phyloP scores from a whole-genome alignment of 2,329 filamentous ascomycete species.

The Ramichloridium luteum region DNA sequence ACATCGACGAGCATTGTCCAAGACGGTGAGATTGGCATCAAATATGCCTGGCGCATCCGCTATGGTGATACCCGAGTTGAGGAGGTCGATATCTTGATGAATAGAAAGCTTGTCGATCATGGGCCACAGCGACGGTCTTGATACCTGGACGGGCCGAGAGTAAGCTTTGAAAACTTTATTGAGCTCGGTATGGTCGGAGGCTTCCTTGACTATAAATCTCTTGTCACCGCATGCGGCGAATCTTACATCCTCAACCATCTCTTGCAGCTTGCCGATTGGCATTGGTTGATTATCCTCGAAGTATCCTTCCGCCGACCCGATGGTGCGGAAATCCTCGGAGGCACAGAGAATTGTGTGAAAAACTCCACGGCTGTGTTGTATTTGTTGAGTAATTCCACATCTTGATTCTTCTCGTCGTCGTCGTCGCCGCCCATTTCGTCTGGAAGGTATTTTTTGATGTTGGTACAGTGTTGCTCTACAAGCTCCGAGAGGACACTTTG shows the following conservation, averaged over 20 bases:
- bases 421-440: conserved; percentile 3
- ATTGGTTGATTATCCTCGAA: conserved; percentile 3
- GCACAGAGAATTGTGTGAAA: conserved; percentile 8
- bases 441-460: not conserved
- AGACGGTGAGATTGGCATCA: conserved; percentile 10
- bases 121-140: conserved; percentile 11
- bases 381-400: no score
- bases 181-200: no score
- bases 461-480: conserved; percentile 1
- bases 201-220: not conserved
- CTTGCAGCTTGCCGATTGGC: conserved; percentile 1
- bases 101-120: conserved; percentile 8
- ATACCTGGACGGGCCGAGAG: no score
- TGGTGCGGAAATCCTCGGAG: conserved; percentile 3
- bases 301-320: conserved; percentile 1
- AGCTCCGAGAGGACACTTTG: not conserved
- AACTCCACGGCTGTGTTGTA: conserved; percentile 6
- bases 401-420: no score
- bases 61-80: conserved; percentile 10
- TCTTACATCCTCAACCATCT: conserved; percentile 3
- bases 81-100: conserved; percentile 7
- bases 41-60: conserved; percentile 13
- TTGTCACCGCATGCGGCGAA: conserved; percentile 2
- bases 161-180: no score
- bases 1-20: conserved; percentile 11